A percentile compares a stretch with the other conserved stretches of the same genome.
Conservation (phyloP, 441 rosid genomes). For the Eutrema salsugineum region DNA sequence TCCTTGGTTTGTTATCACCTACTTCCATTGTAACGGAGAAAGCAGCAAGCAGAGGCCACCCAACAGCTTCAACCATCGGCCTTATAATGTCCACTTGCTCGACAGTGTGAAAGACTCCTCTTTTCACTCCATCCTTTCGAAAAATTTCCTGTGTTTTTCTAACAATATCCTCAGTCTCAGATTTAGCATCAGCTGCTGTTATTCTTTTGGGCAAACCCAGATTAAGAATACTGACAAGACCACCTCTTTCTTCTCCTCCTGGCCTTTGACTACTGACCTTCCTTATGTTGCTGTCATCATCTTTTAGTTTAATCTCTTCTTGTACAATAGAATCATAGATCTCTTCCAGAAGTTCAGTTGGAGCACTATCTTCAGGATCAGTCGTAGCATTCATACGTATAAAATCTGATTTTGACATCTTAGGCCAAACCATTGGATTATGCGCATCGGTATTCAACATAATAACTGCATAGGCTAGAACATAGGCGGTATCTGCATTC, state of each 20-base stretch:
- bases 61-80: constrained; percentile 99
- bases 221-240: constrained; percentile 91
- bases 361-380: constrained; percentile 90
- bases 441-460: constrained; percentile 99
- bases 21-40: constrained; percentile 99
- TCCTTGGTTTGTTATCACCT: constrained; percentile 93
- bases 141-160: constrained; percentile 96
- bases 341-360: constrained; percentile 86
- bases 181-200: constrained; percentile 71
- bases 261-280: constrained; percentile 64
- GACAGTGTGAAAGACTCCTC: constrained; percentile 89
- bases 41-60: constrained; percentile 98
- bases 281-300: constrained; percentile 58
- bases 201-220: constrained; percentile 85
- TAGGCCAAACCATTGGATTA: constrained; percentile 98
- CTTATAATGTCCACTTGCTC: constrained; percentile 77
- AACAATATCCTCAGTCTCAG: constrained; percentile 87
- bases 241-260: constrained; percentile 68
- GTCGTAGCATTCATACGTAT: constrained; percentile 75
- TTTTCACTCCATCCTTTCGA: constrained; percentile 78
- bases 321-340: constrained; percentile 96
- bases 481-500: constrained; percentile 99
- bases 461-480: constrained; percentile 99
- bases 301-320: constrained; percentile 97
- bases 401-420: constrained; percentile 98